Evolutionary conservation across 495 filamentous ascomycete genomes (phyloP).

Genomic region (Niebla homalea): DNA sequence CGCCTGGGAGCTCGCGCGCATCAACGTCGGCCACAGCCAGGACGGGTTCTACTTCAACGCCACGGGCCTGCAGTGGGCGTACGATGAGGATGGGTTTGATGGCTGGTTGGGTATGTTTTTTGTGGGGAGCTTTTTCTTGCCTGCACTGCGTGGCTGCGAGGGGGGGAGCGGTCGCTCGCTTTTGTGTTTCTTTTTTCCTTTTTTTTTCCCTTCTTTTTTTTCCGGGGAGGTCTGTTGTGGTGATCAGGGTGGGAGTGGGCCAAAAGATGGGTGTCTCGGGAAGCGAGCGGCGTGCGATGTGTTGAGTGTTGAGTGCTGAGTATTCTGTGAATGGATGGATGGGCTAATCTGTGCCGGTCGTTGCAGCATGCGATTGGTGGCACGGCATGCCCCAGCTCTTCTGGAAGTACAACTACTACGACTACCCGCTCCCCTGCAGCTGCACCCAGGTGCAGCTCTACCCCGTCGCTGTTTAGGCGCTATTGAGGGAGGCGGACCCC

Average conservation of each 20-base stretch:
- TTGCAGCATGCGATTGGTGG: constrained; percentile 41
- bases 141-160: too few species aligned
- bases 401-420: constrained; percentile 25
- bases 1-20: constrained; percentile 22
- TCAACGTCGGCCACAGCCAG: constrained; percentile 28
- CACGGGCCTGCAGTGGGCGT: constrained; percentile 27
- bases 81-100: constrained; percentile 25
- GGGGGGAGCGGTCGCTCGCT: too few species aligned
- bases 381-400: constrained; percentile 43
- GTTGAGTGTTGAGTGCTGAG: too few species aligned
- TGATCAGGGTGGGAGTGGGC: too few species aligned
- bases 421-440: constrained; percentile 25
- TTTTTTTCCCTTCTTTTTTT: too few species aligned
- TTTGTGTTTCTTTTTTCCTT: too few species aligned
- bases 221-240: too few species aligned
- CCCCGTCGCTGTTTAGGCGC: constrained; percentile 3
- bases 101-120: constrained; percentile 38
- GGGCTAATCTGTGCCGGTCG: not conserved
- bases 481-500: too few species aligned
- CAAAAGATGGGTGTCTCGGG: not conserved
- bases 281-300: not conserved
- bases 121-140: not conserved
- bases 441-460: constrained; percentile 32
- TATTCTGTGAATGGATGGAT: not conserved
- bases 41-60: constrained; percentile 29